These are phyloP conservation scores for Neonectria faginata DNA, from an alignment of 2,329 filamentous ascomycete genomes.

Conservation along the genomic window DNA sequence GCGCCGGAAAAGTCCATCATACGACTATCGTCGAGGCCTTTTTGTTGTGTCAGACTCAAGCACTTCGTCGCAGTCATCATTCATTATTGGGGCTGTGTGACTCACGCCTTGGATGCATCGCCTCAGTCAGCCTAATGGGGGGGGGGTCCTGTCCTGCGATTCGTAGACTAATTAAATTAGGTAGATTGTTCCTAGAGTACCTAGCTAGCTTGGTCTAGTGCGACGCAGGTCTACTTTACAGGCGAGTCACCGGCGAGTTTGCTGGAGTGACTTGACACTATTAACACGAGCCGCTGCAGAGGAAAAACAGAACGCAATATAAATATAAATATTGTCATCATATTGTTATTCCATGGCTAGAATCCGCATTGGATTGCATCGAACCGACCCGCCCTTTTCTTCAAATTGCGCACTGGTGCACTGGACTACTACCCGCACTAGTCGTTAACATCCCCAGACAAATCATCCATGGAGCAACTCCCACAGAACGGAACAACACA, in stretches of 20 bases:
- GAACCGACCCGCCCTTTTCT: neutral
- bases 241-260: constrained; percentile 3
- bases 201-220: too few species aligned
- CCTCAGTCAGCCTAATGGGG: constrained; percentile 15
- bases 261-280: neutral
- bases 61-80: neutral
- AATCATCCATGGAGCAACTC: constrained; percentile 36
- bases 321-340: neutral
- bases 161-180: too few species aligned
- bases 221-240: neutral
- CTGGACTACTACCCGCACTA: neutral
- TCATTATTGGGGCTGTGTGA: constrained; percentile 7
- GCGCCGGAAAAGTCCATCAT: neutral
- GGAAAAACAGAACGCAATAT: neutral
- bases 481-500: neutral
- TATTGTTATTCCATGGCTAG: neutral
- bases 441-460: too few species aligned
- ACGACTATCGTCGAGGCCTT: neutral
- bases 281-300: neutral
- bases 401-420: too few species aligned
- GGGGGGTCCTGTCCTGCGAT: neutral
- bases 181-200: too few species aligned
- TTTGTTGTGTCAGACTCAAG: neutral
- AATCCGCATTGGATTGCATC: neutral
- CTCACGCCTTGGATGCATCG: constrained; percentile 22